phyloP scores from a whole-genome alignment of 176 grass and related monocot genomes.

The Oropetium thomaeum region DNA sequence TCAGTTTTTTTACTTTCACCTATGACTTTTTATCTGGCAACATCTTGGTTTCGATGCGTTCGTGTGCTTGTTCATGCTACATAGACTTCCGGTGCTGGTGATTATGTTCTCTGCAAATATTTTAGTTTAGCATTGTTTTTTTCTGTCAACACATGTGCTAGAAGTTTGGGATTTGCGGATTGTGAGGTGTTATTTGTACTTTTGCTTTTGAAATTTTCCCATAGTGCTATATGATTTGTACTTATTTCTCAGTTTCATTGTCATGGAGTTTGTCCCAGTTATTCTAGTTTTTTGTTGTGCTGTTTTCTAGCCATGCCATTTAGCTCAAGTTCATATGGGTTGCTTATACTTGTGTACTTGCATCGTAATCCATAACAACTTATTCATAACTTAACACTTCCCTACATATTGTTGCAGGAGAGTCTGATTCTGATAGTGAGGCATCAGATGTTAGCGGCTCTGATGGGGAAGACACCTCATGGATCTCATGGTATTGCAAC shows the following conservation, averaged over 20 bases:
- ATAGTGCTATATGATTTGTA: neutral
- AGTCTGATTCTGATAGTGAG: slow-evolving; percentile 83
- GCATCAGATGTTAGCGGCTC: slow-evolving; percentile 86
- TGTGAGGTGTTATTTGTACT: neutral
- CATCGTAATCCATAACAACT: neutral
- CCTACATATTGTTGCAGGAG: slow-evolving; percentile 38
- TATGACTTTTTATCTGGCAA: neutral
- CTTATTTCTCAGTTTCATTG: neutral
- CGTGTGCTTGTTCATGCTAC: neutral
- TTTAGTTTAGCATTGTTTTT: neutral
- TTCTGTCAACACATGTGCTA: neutral
- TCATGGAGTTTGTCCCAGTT: neutral
- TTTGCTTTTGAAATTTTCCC: neutral
- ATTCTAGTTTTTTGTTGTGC: slow-evolving; percentile 4
- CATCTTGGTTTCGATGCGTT: neutral
- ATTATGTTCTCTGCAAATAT: neutral
- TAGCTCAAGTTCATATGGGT: neutral
- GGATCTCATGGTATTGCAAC: slow-evolving; percentile 91
- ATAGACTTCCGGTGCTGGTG: neutral
- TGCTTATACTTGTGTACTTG: neutral
- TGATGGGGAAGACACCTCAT: slow-evolving; percentile 79
- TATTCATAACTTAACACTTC: slow-evolving; percentile 18
- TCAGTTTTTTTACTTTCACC: neutral
- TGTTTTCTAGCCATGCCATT: neutral
- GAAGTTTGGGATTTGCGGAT: neutral